Evolutionary conservation across 75 land plant genomes (phyloP).

Genomic region (Picea glauca): DNA sequence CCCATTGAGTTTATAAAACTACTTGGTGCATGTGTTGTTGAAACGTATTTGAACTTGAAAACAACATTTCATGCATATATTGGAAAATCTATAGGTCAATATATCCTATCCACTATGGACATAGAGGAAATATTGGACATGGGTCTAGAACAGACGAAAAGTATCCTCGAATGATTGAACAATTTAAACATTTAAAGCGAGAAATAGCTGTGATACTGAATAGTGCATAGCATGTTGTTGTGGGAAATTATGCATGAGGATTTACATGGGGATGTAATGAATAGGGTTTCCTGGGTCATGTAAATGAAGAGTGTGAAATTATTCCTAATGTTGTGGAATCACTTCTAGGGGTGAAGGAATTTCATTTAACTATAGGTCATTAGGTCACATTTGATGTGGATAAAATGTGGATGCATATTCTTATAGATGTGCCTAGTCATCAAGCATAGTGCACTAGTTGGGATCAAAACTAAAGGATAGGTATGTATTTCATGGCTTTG

Average conservation of each 20-base stretch:
- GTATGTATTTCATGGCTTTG: no score
- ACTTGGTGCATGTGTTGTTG: neutral
- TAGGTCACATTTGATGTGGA: slow-evolving; percentile 79
- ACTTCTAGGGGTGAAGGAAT: slow-evolving; percentile 59
- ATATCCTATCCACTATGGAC: slow-evolving; percentile 80
- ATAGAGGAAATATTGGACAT: slow-evolving; percentile 83
- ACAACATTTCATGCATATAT: neutral
- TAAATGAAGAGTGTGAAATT: slow-evolving; percentile 83
- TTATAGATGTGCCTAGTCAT: slow-evolving; percentile 78
- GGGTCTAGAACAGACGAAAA: slow-evolving; percentile 71
- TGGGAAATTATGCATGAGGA: slow-evolving; percentile 71
- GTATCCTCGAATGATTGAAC: slow-evolving; percentile 62
- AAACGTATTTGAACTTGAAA: neutral
- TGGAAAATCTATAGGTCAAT: slow-evolving; percentile 50
- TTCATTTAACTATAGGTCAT: slow-evolving; percentile 83
- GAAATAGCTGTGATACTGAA: slow-evolving; percentile 70
- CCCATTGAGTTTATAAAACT: neutral
- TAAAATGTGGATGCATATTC: slow-evolving; percentile 75
- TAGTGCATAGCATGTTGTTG: slow-evolving; percentile 89
- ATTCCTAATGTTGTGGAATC: slow-evolving; percentile 78
- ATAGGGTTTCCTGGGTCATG: slow-evolving; percentile 84
- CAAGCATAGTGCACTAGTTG: slow-evolving; percentile 60
- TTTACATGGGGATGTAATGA: slow-evolving; percentile 95
- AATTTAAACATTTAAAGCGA: slow-evolving; percentile 55
- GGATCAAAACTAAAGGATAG: no score